These are phyloP conservation scores for Salix dunnii DNA, from an alignment of 345 rosid genomes.

Conservation along the genomic window DNA sequence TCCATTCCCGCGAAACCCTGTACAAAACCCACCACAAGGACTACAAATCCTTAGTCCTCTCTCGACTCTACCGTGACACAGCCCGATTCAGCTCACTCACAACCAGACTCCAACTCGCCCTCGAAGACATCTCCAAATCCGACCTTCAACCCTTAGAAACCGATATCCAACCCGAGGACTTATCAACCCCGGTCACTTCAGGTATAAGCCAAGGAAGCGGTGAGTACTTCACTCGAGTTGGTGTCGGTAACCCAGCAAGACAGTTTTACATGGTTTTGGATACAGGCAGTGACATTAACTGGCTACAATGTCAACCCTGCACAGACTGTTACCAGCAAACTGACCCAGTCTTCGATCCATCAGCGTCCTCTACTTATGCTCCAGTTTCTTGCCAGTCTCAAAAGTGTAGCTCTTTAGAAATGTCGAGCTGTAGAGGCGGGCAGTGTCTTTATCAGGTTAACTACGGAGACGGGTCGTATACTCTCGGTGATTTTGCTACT, in stretches of 20 bases:
- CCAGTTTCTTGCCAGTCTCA: constrained; percentile 51
- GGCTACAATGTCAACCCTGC: constrained; percentile 90
- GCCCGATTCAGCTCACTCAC: constrained; percentile 52
- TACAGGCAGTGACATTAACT: constrained; percentile 81
- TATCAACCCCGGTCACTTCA: constrained; percentile 67
- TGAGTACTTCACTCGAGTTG: constrained; percentile 82
- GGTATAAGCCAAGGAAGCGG: constrained; percentile 85
- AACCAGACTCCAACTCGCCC: constrained; percentile 41
- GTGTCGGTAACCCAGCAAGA: constrained; percentile 70
- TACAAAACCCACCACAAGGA: constrained; percentile 42
- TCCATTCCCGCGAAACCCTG: constrained; percentile 62
- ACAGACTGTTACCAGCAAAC: constrained; percentile 75
- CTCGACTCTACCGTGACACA: constrained; percentile 77
- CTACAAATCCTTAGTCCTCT: constrained; percentile 50
- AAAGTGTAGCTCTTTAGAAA: constrained; percentile 55
- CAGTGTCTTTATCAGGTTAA: constrained; percentile 71
- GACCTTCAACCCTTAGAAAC: constrained; percentile 50
- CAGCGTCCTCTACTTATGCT: constrained; percentile 53
- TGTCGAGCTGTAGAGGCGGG: constrained; percentile 46
- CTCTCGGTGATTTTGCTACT: constrained; percentile 63
- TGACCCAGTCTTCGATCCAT: constrained; percentile 72
- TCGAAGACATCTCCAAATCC: constrained; percentile 42
- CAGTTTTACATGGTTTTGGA: constrained; percentile 64
- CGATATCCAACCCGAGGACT: constrained; percentile 42
- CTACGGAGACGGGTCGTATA: constrained; percentile 92